These are phyloP conservation scores for Venturiaceae sp. DNA, from an alignment of 2,329 filamentous ascomycete genomes.

Conservation along the genomic window DNA sequence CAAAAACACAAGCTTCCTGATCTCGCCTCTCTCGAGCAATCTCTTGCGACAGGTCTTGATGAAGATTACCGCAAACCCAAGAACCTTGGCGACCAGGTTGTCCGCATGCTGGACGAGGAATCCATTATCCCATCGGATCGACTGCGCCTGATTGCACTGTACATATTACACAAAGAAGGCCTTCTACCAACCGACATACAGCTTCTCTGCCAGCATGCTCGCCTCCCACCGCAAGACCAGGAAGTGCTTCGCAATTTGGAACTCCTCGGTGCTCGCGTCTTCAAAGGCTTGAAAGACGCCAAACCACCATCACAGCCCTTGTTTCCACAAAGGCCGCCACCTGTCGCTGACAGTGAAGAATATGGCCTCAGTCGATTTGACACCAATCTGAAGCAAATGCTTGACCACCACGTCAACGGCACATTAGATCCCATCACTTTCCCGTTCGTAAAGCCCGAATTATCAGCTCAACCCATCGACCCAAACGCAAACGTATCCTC, in stretches of 20 bases:
- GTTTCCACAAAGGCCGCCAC: conserved; percentile 57
- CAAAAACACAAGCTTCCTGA: conserved; percentile 77
- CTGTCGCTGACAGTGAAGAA: conserved; percentile 52
- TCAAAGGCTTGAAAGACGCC: conserved; percentile 67
- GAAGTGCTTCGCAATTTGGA: conserved; percentile 70
- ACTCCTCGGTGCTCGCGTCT: conserved; percentile 66
- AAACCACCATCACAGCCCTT: conserved; percentile 56
- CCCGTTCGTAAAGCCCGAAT: conserved; percentile 42
- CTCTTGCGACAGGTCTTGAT: conserved; percentile 81
- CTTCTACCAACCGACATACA: conserved; percentile 75
- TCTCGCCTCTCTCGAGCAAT: conserved; percentile 78
- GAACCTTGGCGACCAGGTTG: conserved; percentile 75
- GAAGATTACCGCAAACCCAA: conserved; percentile 89
- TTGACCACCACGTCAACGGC: conserved; percentile 53
- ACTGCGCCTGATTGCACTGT: conserved; percentile 75
- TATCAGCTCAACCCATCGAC: conserved; percentile 50
- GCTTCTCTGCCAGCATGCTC: conserved; percentile 74
- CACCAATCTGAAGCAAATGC: conserved; percentile 68
- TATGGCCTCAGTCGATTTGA: conserved; percentile 82
- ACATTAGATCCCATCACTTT: conserved; percentile 34
- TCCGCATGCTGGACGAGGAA: conserved; percentile 81
- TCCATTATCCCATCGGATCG: conserved; percentile 63
- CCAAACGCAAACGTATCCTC: conserved; percentile 37
- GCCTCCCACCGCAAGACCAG: conserved; percentile 63
- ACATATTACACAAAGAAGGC: conserved; percentile 77